These are phyloP conservation scores for Neurospora sp. DNA, from an alignment of 495 filamentous ascomycete genomes.

Conservation along the genomic window DNA sequence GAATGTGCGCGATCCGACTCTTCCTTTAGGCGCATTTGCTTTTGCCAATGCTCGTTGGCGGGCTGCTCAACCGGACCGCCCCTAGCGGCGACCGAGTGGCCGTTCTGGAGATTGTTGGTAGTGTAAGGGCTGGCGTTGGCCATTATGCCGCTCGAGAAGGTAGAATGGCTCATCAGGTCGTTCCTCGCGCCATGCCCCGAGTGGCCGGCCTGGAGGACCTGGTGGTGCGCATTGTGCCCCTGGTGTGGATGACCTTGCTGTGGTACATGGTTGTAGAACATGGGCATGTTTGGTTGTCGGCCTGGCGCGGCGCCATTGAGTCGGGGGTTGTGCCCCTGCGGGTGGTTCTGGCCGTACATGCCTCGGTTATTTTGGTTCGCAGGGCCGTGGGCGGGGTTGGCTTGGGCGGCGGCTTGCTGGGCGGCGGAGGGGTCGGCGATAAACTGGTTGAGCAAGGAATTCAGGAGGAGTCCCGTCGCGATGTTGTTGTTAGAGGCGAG, in stretches of 20 bases:
- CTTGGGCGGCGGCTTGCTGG: slow-evolving; percentile 39
- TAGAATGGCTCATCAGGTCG: slow-evolving; percentile 56
- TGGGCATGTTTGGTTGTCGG: slow-evolving; percentile 38
- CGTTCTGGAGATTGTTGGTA: slow-evolving; percentile 65
- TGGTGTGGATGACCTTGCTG: slow-evolving; percentile 58
- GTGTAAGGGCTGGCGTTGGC: slow-evolving; percentile 69
- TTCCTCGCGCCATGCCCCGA: slow-evolving; percentile 46
- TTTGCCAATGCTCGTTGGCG: slow-evolving; percentile 75
- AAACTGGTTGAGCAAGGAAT: slow-evolving; percentile 23
- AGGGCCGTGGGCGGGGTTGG: slow-evolving; percentile 56
- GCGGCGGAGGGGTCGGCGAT: slow-evolving; percentile 11
- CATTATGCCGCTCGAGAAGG: slow-evolving; percentile 65
- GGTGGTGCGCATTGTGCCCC: slow-evolving; percentile 65
- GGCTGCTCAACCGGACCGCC: slow-evolving; percentile 31
- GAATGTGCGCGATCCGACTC: slow-evolving; percentile 58
- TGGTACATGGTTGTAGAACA: slow-evolving; percentile 64
- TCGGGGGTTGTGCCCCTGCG: slow-evolving; percentile 69
- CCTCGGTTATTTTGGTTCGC: slow-evolving; percentile 55
- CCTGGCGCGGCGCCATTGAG: slow-evolving; percentile 42
- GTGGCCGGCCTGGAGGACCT: slow-evolving; percentile 64
- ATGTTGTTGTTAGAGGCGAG: slow-evolving; percentile 17
- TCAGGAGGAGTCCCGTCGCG: slow-evolving; percentile 19
- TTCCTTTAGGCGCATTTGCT: slow-evolving; percentile 70
- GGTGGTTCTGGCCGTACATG: slow-evolving; percentile 78
- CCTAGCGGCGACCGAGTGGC: slow-evolving; percentile 40